These are phyloP conservation scores for Hyparrhenia diplandra DNA, from an alignment of 176 grass and related monocot genomes.

Conservation along the genomic window DNA sequence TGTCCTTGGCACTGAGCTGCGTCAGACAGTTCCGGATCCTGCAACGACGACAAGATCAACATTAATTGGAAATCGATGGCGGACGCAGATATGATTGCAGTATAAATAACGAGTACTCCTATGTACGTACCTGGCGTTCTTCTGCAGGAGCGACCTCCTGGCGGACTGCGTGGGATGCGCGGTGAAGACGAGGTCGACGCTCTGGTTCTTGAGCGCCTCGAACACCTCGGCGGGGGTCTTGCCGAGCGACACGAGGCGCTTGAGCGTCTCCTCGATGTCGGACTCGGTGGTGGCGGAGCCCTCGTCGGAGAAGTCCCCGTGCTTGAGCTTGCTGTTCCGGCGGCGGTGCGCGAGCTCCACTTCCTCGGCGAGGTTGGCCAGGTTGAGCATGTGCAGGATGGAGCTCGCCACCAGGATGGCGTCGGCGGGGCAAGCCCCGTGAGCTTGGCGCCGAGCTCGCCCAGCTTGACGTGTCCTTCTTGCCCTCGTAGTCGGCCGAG, in stretches of 20 bases:
- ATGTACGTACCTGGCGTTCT: slow-evolving; percentile 57
- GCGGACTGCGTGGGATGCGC: slow-evolving; percentile 88
- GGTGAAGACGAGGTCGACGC: slow-evolving; percentile 81
- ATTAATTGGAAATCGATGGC: background rate
- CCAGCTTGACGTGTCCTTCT: slow-evolving; percentile 38
- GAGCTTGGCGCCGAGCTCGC: slow-evolving; percentile 55
- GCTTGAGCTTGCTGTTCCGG: slow-evolving; percentile 67
- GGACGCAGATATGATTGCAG: background rate
- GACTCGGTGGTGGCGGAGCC: slow-evolving; percentile 70
- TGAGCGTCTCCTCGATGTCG: slow-evolving; percentile 81
- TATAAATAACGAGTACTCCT: no score
- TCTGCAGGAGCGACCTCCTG: slow-evolving; percentile 79
- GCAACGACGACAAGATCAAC: background rate
- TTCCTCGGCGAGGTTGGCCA: slow-evolving; percentile 85
- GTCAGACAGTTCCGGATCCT: slow-evolving; percentile 71
- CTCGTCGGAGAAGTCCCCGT: slow-evolving; percentile 63
- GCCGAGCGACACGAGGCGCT: slow-evolving; percentile 50
- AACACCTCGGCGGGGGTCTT: slow-evolving; percentile 67
- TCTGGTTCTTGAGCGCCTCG: slow-evolving; percentile 83
- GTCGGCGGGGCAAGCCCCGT: slow-evolving; percentile 48
- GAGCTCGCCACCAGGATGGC: slow-evolving; percentile 71
- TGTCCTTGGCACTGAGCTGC: slow-evolving; percentile 67
- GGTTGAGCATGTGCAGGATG: slow-evolving; percentile 92
- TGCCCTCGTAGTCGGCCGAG: slow-evolving; percentile 55
- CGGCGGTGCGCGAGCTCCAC: slow-evolving; percentile 70